These are phyloP conservation scores for Magnaporthales sp. DNA, from an alignment of 2,329 filamentous ascomycete species.

Conservation along the genomic window DNA sequence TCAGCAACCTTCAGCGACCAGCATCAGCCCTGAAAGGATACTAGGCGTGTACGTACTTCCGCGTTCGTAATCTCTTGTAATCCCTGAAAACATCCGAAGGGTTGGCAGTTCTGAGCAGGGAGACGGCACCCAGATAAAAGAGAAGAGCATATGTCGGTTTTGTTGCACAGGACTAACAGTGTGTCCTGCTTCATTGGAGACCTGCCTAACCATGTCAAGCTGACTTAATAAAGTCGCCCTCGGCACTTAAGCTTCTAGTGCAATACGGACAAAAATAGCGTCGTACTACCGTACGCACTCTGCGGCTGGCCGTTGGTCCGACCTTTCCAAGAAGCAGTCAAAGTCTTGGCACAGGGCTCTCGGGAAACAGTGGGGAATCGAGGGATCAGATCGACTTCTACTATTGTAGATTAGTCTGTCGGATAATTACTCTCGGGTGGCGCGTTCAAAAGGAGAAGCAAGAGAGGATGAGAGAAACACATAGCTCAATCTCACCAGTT, in stretches of 20 bases:
- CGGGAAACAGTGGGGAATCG: not conserved
- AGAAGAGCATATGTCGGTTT: not conserved
- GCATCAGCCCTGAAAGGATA: not conserved
- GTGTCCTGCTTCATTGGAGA: not conserved
- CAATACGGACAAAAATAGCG: not conserved
- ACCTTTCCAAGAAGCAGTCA: not conserved
- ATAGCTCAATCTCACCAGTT: not conserved
- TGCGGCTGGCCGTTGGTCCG: not conserved
- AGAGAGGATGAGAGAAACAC: no score
- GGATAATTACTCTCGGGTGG: not conserved
- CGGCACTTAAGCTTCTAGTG: not conserved
- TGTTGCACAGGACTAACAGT: not conserved
- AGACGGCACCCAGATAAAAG: not conserved
- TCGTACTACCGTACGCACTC: not conserved
- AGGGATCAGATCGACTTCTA: not conserved
- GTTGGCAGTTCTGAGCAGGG: not conserved
- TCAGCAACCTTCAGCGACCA: constrained; percentile 1
- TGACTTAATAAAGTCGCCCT: not conserved
- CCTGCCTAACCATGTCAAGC: not conserved
- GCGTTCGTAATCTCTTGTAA: not conserved
- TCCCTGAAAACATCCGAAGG: not conserved
- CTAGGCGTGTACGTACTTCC: not conserved
- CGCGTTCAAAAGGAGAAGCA: not conserved
- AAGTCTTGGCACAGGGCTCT: not conserved
- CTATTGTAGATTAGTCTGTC: not conserved